phyloP scores from a whole-genome alignment of 495 filamentous ascomycete species.

The Cairneyella variabilis region DNA sequence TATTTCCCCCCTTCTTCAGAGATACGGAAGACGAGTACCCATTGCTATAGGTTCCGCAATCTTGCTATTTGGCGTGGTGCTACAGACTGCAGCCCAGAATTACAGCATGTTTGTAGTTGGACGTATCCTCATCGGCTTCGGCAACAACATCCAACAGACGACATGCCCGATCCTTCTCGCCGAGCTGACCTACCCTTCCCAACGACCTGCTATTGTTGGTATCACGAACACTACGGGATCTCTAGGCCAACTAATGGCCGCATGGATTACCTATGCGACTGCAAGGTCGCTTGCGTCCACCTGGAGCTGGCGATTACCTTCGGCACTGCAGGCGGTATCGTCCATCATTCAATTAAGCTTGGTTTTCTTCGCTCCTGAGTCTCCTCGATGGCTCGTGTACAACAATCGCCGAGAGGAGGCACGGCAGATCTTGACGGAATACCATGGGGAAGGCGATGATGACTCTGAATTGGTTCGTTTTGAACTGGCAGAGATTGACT shows the following conservation, averaged over 20 bases:
- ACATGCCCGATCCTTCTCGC: slow-evolving; percentile 46
- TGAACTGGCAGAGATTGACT: slow-evolving; percentile 10
- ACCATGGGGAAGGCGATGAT: slow-evolving; percentile 11
- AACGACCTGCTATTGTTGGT: slow-evolving; percentile 56
- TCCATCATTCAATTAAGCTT: slow-evolving; percentile 6
- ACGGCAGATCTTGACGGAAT: slow-evolving; percentile 49
- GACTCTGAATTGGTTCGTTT: slow-evolving; percentile 2
- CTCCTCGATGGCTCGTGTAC: slow-evolving; percentile 68
- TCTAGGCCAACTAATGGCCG: slow-evolving; percentile 38
- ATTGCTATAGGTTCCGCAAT: slow-evolving; percentile 56
- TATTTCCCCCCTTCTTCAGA: slow-evolving; percentile 51
- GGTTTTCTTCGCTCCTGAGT: slow-evolving; percentile 59
- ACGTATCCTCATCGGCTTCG: slow-evolving; percentile 42
- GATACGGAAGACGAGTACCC: slow-evolving; percentile 47
- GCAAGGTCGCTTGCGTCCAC: neutral
- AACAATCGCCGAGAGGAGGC: slow-evolving; percentile 64
- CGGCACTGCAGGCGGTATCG: slow-evolving; percentile 7
- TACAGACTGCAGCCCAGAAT: slow-evolving; percentile 38
- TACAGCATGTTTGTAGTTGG: slow-evolving; percentile 36
- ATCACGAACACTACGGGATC: slow-evolving; percentile 64
- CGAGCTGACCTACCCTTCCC: slow-evolving; percentile 50
- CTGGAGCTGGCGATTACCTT: slow-evolving; percentile 15
- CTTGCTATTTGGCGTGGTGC: slow-evolving; percentile 54
- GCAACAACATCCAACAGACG: slow-evolving; percentile 50
- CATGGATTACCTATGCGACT: slow-evolving; percentile 28